Evolutionary conservation across 139 green algal species (phyloP), one percentile per base, ranked within the genome.

Genomic region (Marvania coccoides): DNA sequence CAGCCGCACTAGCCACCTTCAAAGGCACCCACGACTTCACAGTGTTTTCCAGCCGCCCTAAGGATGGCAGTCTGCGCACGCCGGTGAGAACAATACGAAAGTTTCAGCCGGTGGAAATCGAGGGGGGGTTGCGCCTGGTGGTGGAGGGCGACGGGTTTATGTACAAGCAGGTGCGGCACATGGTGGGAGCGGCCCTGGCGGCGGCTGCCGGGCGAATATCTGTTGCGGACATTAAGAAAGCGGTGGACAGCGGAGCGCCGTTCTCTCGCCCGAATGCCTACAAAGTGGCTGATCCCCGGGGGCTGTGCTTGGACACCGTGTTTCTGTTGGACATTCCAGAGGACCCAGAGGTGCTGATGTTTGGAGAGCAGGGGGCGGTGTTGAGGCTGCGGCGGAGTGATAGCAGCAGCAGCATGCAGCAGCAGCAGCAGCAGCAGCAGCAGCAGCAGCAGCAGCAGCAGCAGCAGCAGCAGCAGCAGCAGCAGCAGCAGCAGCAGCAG

Each of bases 241-340:
- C 54, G 14, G 42, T 51, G 42, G 42, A 51, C 19, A 19, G 42
- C 19, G 42, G 42, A 51, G 42, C 42, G 42, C n/a, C n/a, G n/a
- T 51, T 51, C 19, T 19, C 42, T 19, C 42, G 42, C 19, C 19
- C 42, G 19, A 19, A 19, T 19, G 31, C 23, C 19, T 61, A 61
- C 23, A 15, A 61, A 61, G 54, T 61, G 15, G 54, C 54, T n/a
- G 54, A 61, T 51, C 19, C 31, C 54, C 38, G 40, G 40, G 54
- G 54, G 31, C n/a, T 61, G 24, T 61, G 54, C 54, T 61, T 61
- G n/a, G 31, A 61, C 38, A 23, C 31, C 23, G 54, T 61, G 24
- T 61, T 61, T 33, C 54, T 61, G 15, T 61, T 30, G 15, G 54
- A 10, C 10, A 19, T 19, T 19, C 42, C 42, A 28, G 19, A 19